Conservation (phyloP, 257 asterid species). For the Solanum chaucha region DNA sequence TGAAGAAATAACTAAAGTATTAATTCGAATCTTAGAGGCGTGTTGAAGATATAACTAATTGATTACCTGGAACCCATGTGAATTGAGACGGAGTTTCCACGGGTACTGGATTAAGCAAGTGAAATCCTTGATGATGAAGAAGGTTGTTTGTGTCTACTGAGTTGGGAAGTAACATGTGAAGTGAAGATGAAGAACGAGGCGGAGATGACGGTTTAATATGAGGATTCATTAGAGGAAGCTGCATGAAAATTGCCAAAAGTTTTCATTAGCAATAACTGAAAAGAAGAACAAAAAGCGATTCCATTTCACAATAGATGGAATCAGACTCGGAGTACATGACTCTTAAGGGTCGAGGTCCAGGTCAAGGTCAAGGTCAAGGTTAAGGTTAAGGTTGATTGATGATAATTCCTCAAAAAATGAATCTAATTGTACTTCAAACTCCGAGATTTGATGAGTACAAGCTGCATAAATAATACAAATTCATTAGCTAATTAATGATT, state of each 20-base stretch:
- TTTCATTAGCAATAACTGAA: background rate
- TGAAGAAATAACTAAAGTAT: background rate
- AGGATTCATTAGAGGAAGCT: conserved; percentile 36
- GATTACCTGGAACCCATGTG: conserved; percentile 21
- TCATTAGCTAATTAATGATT: background rate
- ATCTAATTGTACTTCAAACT: background rate
- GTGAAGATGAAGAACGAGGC: conserved; percentile 10
- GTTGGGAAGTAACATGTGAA: conserved; percentile 10
- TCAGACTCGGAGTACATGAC: background rate
- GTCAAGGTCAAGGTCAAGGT: background rate
- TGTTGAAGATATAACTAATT: background rate
- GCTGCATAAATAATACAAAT: background rate
- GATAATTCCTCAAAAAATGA: background rate
- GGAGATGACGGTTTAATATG: conserved; percentile 22
- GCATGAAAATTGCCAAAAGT: conserved; percentile 9
- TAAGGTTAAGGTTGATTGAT: background rate
- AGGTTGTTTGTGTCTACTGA: conserved; percentile 12
- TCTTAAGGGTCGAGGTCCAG: background rate
- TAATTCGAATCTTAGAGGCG: background rate
- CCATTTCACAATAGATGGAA: background rate
- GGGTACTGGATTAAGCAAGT: conserved; percentile 2
- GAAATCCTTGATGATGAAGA: conserved; percentile 28
- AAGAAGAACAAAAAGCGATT: background rate
- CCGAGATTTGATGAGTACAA: background rate
- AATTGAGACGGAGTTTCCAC: conserved; percentile 24